Percentiles rank a stretch among this genome's conserved stretches.
Evolutionary conservation across 1,284 basidiomycete species (phyloP).

Genomic region (Cronartium quercuum): DNA sequence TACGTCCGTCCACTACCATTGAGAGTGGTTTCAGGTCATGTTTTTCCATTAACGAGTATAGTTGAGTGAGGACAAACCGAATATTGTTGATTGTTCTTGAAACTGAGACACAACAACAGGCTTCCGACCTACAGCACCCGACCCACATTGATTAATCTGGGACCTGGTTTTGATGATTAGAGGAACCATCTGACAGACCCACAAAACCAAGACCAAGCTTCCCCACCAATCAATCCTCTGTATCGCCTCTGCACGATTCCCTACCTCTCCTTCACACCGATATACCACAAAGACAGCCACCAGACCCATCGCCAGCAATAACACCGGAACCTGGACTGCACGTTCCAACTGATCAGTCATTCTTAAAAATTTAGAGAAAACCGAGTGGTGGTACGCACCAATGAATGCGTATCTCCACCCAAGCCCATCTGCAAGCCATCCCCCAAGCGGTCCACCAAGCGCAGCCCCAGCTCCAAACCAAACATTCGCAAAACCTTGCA

Average conservation of each 20-base stretch:
- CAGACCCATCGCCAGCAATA: slow-evolving; percentile 43
- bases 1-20: slow-evolving; percentile 20
- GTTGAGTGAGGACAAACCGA: not conserved
- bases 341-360: not conserved
- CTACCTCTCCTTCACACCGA: slow-evolving; percentile 9
- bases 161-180: not conserved
- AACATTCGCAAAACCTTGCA: slow-evolving; percentile 49
- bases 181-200: not conserved
- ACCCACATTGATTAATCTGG: not conserved
- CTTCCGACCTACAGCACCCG: not conserved
- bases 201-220: slow-evolving; percentile 9
- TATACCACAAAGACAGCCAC: slow-evolving; percentile 40
- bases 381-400: not conserved
- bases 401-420: slow-evolving; percentile 49
- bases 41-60: not conserved
- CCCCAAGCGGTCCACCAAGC: slow-evolving; percentile 48
- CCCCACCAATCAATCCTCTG: slow-evolving; percentile 24
- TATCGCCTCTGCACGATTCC: slow-evolving; percentile 2
- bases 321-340: slow-evolving; percentile 46
- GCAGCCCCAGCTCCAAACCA: slow-evolving; percentile 47
- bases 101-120: slow-evolving; percentile 26
- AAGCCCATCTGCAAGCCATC: slow-evolving; percentile 47
- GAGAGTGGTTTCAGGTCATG: not conserved
- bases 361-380: not conserved
- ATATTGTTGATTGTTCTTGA: slow-evolving; percentile 29